These are phyloP conservation scores for Fusarium avenaceum DNA, from an alignment of 2,329 filamentous ascomycete genomes.

Conservation along the genomic window DNA sequence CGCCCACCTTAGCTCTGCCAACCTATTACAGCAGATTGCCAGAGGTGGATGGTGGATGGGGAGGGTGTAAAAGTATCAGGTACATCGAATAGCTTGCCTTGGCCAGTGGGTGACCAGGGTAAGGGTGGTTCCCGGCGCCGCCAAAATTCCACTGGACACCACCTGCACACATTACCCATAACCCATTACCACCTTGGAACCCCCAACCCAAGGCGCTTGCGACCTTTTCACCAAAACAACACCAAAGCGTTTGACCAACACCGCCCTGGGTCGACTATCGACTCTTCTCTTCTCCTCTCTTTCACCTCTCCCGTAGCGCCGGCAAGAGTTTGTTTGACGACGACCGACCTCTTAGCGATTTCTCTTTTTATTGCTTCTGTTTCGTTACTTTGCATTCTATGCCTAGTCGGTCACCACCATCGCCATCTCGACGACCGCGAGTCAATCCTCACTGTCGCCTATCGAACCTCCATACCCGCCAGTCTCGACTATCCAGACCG, in stretches of 20 bases:
- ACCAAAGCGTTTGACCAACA: constrained; percentile 42
- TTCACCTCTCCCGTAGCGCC: constrained; percentile 17
- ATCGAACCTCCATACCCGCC: constrained; percentile 10
- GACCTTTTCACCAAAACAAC: constrained; percentile 51
- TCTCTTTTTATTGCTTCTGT: constrained; percentile 6
- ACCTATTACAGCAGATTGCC: constrained; percentile 28
- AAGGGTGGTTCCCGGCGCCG: constrained; percentile 42
- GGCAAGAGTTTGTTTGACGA: constrained; percentile 22
- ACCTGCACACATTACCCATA: constrained; percentile 29
- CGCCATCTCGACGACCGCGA: constrained; percentile 20
- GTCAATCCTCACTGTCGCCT: constrained; percentile 8
- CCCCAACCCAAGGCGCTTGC: constrained; percentile 48
- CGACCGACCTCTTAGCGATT: constrained; percentile 33
- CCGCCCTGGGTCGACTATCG: constrained; percentile 42
- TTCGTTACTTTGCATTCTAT: constrained; percentile 11
- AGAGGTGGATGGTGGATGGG: constrained; percentile 12
- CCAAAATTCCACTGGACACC: constrained; percentile 44
- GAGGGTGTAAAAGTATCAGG: constrained; percentile 32
- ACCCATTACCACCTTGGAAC: constrained; percentile 45
- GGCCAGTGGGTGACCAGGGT: constrained; percentile 35
- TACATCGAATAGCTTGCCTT: constrained; percentile 34
- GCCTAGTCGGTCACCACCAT: constrained; percentile 16
- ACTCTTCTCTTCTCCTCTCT: constrained; percentile 28
- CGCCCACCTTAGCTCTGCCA: constrained; percentile 28
- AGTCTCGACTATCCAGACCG: constrained; percentile 27